Evolutionary conservation across 768 basidiomycete species (phyloP).

Genomic region (Arthromyces matolae): DNA sequence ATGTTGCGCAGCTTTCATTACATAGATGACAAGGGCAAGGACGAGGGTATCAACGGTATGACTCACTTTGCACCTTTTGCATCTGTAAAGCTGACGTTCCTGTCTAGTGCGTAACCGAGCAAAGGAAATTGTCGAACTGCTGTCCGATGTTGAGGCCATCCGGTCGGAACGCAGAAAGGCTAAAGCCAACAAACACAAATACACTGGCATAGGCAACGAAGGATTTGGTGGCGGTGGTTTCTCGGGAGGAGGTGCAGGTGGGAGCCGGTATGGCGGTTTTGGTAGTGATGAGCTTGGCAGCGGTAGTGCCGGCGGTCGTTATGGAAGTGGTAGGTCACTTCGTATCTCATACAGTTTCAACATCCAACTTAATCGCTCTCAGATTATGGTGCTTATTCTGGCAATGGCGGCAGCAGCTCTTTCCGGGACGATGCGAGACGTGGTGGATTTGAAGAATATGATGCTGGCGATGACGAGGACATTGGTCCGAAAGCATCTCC

Average conservation of each 20-base stretch:
- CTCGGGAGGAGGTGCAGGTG: conserved; percentile 45
- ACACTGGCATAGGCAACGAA: conserved; percentile 83
- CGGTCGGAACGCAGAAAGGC: conserved; percentile 88
- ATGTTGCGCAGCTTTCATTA: conserved; percentile 98
- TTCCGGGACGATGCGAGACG: conserved; percentile 59
- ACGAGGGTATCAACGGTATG: conserved; percentile 92
- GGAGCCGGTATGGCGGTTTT: conserved; percentile 51
- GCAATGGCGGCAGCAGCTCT: conserved; percentile 32
- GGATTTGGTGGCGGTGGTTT: conserved; percentile 57
- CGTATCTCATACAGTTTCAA: neutral
- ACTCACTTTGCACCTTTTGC: neutral
- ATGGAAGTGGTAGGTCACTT: conserved; percentile 14
- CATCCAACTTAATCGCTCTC: neutral
- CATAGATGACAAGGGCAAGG: conserved; percentile 97
- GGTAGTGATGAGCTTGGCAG: conserved; percentile 31
- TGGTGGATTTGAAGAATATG: conserved; percentile 86
- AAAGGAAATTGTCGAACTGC: conserved; percentile 86
- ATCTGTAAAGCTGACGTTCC: conserved; percentile 3
- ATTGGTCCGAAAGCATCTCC: conserved; percentile 32
- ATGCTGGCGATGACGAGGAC: conserved; percentile 89
- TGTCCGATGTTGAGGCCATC: conserved; percentile 89
- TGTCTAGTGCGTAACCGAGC: conserved; percentile 86
- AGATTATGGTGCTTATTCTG: conserved; percentile 15
- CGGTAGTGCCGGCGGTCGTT: conserved; percentile 27
- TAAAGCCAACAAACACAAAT: conserved; percentile 87